Conservation (phyloP, 164 flowering plant species). For the Vitis riparia region DNA sequence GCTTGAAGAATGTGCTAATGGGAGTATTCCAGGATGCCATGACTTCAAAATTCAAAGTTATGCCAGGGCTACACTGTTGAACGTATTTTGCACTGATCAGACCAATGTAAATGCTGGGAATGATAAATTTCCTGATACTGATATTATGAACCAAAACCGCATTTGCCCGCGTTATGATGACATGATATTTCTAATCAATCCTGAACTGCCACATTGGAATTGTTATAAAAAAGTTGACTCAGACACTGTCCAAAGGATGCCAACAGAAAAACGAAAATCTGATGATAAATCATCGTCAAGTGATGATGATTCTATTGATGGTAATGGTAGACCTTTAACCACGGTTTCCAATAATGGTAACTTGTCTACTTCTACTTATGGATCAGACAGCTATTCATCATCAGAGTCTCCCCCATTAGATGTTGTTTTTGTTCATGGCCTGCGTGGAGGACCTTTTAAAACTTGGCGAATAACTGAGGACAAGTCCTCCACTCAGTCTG, state of each 20-base stretch:
- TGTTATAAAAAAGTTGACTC: slow-evolving; percentile 38
- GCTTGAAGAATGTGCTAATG: slow-evolving; percentile 97
- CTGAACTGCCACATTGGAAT: slow-evolving; percentile 86
- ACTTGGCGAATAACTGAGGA: slow-evolving; percentile 93
- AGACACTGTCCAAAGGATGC: slow-evolving; percentile 9
- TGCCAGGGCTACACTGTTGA: slow-evolving; percentile 79
- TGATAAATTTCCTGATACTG: slow-evolving; percentile 22
- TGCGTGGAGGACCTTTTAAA: slow-evolving; percentile 94
- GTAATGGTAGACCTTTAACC: slow-evolving; percentile 12
- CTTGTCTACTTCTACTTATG: slow-evolving; percentile 25
- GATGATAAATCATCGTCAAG: slow-evolving; percentile 13
- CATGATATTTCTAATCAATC: slow-evolving; percentile 78
- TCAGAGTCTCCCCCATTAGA: slow-evolving; percentile 54
- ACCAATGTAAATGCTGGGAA: slow-evolving; percentile 21
- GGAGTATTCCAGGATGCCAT: slow-evolving; percentile 79
- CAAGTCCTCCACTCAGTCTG: slow-evolving; percentile 88
- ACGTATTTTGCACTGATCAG: slow-evolving; percentile 57
- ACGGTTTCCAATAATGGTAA: slow-evolving; percentile 17
- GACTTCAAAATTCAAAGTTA: slow-evolving; percentile 89
- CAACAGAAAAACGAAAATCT: slow-evolving; percentile 12
- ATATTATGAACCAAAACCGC: slow-evolving; percentile 14
- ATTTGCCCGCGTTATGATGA: slow-evolving; percentile 70
- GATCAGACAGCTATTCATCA: slow-evolving; percentile 21
- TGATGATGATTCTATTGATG: slow-evolving; percentile 23
- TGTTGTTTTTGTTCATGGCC: slow-evolving; percentile 91